These are phyloP conservation scores for Strobilomyces confusus DNA, from an alignment of 768 basidiomycete genomes.

Conservation along the genomic window DNA sequence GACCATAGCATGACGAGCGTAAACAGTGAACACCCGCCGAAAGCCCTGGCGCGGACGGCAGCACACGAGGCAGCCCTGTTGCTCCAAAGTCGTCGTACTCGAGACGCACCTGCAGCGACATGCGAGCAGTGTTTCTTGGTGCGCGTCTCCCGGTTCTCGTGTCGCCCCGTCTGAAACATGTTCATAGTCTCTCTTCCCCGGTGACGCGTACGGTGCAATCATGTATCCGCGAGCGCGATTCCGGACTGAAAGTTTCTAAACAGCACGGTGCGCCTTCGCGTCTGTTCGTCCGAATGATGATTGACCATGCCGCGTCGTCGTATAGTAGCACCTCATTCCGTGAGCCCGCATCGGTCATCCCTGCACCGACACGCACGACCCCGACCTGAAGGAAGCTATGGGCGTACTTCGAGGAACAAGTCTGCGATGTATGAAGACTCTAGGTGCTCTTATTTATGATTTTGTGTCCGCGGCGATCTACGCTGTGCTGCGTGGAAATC, in stretches of 20 bases:
- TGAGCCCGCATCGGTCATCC: constrained; percentile 41
- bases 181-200: constrained; percentile 12
- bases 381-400: constrained; percentile 36
- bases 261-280: constrained; percentile 38
- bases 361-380: constrained; percentile 32
- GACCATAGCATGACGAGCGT: too few species aligned
- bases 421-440: constrained; percentile 21
- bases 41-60: too few species aligned
- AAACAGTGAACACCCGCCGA: too few species aligned
- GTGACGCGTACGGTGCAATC: constrained; percentile 40
- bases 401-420: constrained; percentile 46
- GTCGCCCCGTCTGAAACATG: neutral
- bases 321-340: constrained; percentile 44
- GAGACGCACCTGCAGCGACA: constrained; percentile 25
- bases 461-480: too few species aligned
- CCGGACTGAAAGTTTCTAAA: constrained; percentile 37
- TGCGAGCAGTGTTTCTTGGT: constrained; percentile 4
- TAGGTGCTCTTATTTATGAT: too few species aligned
- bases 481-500: too few species aligned
- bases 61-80: too few species aligned
- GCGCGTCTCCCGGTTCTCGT: neutral
- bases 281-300: neutral
- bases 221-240: constrained; percentile 50
- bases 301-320: neutral
- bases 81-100: too few species aligned